Evolutionary conservation across 2,329 filamentous ascomycete genomes (phyloP), one percentile per base, ranked within the genome.

Genomic region (Cordyceps cateniannulata): DNA sequence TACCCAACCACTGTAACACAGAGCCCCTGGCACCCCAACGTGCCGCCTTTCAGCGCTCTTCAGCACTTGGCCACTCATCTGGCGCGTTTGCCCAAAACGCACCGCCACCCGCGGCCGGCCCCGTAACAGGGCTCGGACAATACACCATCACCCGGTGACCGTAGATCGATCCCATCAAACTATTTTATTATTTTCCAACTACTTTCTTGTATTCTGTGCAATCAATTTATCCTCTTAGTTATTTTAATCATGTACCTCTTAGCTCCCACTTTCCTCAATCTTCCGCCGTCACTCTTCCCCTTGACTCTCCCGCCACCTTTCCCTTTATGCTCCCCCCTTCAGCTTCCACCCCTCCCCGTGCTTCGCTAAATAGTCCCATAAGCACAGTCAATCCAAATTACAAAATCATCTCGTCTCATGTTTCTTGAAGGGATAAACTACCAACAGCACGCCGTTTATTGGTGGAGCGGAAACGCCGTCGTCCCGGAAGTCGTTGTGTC

Each of bases 381-480:
- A 16, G 12, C 24, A 14, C 35, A 38, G n/a, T n/a, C n/a, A n/a
- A n/a, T n/a, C 35, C 35, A 38, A 25, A 14, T 8, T 29, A 47
- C 8, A 47, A 24, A 18, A 4, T n/a, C 24, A 49, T 49, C 25
- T 29, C 24, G 29, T 49, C 25, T 29, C 24, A n/a, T 29, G 10
- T 12, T 25, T 1, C 40, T 42, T 42, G 7, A 18, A 6, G 4
- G n/a, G 18, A 42, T 18, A 9, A 20, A 20, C 12, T 42, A n/a
- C 40, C 20, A n/a, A 16, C 10, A 8, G 29, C 35, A 16, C 25
- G 16, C 22, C 1, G 3, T 8, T 53, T 22, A 53, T 53, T 57
- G 54, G 44, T 40, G 54, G 54, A 57, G 54, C 44, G 44, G 20
- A 24, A 57, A 48, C 20, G 29, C 54, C 54, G 54, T 32, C 44